Base-by-base conservation (phyloP, 2,329 filamentous ascomycete genomes). In the Pseudogymnoascus sp. region DNA sequence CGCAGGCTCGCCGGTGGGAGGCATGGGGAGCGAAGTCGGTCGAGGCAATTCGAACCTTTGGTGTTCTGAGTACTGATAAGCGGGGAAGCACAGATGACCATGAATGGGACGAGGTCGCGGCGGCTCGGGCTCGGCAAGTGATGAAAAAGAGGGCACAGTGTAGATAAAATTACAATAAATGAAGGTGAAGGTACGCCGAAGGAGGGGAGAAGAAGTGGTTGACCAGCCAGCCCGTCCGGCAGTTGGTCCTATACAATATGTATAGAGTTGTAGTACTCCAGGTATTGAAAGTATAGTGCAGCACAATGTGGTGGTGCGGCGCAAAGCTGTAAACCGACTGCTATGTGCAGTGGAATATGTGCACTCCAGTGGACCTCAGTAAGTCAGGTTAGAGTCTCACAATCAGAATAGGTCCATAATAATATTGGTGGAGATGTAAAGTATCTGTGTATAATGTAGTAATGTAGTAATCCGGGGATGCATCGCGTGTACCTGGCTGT, bases 11-110 rank as follows among this genome's bases (percentile, higher is more conserved):
- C 9, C 9, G 64, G 67, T 63, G 60, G 67, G 65, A 70, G 65
- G 65, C 69, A 71, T 70, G 61, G 62, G 63, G 63, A 64, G 61
- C 59, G 60, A 16, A 58, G 50, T 14, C 30, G 43, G 37, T 41
- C 59, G 22, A 59, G 20, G n/a, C n/a, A n/a, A 18, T 54, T 54
- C 28, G 28, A 33, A n/a, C 16, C 16, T 33, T 54, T 14, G 47
- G 7, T 18, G 47, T 54, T 54, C 11, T 5, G 47, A 18, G 47
- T 54, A 33, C 4, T 33, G 25, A 54, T 54, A 54, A 54, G 47
- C 47, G 47, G 47, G 47, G 28, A 54, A 33, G 16, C 12, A 54
- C 47, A 8, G 7, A 33, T 2, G 9, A 54, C 47, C 47, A 54
- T 20, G 8, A 54, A 33, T 7, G n/a, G 28, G 25, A 20, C 9